phyloP scores from a whole-genome alignment of 176 grass and related monocot species.

The Poa pratensis region DNA sequence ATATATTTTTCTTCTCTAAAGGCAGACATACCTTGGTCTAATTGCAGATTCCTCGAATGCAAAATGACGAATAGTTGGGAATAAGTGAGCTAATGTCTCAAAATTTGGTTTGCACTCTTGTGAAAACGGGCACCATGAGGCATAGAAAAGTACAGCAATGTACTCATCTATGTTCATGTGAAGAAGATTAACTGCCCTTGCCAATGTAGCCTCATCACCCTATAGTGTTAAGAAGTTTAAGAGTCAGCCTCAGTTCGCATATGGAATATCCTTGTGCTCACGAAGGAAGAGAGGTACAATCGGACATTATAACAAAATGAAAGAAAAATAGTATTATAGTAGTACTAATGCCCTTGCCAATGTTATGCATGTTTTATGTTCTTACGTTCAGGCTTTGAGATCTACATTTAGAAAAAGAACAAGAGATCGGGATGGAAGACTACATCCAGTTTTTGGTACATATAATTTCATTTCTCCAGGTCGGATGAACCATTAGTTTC shows the following conservation, averaged over 20 bases:
- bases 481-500: neutral
- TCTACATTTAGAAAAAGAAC: neutral
- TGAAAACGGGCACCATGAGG: slow-evolving; percentile 97
- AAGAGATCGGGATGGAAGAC: neutral
- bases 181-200: slow-evolving; percentile 75
- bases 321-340: too few relatives aligned
- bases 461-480: neutral
- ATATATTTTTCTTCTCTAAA: neutral
- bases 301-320: neutral
- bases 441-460: neutral
- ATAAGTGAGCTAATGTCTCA: slow-evolving; percentile 62
- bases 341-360: too few relatives aligned
- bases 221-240: slow-evolving; percentile 38
- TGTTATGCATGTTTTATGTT: slow-evolving; percentile 14
- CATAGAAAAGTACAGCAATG: slow-evolving; percentile 93
- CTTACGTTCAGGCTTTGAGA: neutral
- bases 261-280: neutral
- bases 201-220: slow-evolving; percentile 85
- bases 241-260: neutral
- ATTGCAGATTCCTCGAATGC: slow-evolving; percentile 95
- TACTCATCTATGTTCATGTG: slow-evolving; percentile 75
- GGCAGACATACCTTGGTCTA: slow-evolving; percentile 70
- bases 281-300: neutral
- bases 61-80: slow-evolving; percentile 84
- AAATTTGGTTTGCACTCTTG: slow-evolving; percentile 84